Conservation (phyloP, 140 eudicot genomes). For the Ambrosia hybrid region DNA sequence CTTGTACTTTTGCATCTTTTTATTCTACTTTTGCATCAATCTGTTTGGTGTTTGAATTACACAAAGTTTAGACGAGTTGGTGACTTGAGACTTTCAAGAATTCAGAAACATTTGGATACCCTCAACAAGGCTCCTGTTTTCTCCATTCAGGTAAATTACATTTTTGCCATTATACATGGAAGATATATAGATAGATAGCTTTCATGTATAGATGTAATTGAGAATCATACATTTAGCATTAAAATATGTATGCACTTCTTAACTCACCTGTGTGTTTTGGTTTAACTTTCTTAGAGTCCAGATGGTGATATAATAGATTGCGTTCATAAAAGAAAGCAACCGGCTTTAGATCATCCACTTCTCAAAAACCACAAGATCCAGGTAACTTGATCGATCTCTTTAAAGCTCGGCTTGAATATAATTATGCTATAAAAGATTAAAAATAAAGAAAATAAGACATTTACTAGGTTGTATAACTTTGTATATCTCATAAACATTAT, state of each 20-base stretch:
- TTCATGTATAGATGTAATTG: not conserved
- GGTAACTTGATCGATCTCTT: conserved; percentile 33
- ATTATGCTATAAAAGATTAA: no score
- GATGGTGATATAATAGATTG: conserved; percentile 98
- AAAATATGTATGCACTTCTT: not conserved
- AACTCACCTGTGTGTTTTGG: not conserved
- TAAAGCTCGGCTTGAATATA: no score
- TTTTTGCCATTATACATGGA: no score
- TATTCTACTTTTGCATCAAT: conserved; percentile 25
- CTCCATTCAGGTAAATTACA: conserved; percentile 57
- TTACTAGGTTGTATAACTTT: no score
- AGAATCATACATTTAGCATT: not conserved
- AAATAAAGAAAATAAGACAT: no score
- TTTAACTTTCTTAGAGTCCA: conserved; percentile 56
- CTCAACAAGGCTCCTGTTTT: conserved; percentile 90
- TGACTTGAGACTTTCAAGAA: conserved; percentile 82
- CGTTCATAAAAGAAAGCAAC: conserved; percentile 75
- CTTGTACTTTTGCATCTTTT: conserved; percentile 26
- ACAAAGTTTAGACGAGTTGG: conserved; percentile 74
- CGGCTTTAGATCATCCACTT: conserved; percentile 96
- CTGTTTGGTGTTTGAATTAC: conserved; percentile 57
- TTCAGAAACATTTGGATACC: conserved; percentile 73
- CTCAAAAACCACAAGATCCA: conserved; percentile 94
- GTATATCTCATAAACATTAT: not conserved
- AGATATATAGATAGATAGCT: no score